A percentile compares a stretch with the other conserved stretches of the same genome.
These are phyloP conservation scores for Solanum hybrid DNA, from an alignment of 305 asterid genomes.

Conservation along the genomic window DNA sequence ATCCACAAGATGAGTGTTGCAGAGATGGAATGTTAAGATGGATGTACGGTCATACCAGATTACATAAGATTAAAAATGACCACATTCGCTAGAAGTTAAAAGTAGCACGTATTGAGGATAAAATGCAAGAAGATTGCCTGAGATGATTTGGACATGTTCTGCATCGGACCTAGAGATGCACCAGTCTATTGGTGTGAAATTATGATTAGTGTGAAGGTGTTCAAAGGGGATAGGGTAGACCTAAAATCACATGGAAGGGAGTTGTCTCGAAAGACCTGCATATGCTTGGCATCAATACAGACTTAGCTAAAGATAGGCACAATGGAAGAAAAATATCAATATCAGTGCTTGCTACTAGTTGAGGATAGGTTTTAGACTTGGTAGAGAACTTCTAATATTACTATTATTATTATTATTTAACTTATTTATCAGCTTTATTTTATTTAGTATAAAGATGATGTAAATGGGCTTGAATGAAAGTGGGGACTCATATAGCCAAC, in stretches of 20 bases:
- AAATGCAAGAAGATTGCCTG: neutral
- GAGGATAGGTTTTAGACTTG: neutral
- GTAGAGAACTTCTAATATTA: neutral
- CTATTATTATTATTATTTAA: neutral
- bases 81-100: neutral
- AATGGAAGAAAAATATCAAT: neutral
- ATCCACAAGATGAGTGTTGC: neutral
- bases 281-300: neutral
- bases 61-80: neutral
- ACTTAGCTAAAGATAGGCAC: neutral
- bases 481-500: neutral
- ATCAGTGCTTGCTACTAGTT: neutral
- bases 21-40: neutral
- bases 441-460: neutral
- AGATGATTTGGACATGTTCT: neutral
- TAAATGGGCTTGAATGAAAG: neutral
- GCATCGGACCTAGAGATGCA: neutral
- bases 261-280: neutral
- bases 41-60: neutral
- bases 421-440: neutral
- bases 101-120: neutral
- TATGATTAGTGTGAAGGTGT: neutral
- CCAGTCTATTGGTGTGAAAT: neutral
- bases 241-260: neutral
- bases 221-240: neutral